phyloP scores from a whole-genome alignment of 129 eudicot species.

The Smallanthus sonchifolius region DNA sequence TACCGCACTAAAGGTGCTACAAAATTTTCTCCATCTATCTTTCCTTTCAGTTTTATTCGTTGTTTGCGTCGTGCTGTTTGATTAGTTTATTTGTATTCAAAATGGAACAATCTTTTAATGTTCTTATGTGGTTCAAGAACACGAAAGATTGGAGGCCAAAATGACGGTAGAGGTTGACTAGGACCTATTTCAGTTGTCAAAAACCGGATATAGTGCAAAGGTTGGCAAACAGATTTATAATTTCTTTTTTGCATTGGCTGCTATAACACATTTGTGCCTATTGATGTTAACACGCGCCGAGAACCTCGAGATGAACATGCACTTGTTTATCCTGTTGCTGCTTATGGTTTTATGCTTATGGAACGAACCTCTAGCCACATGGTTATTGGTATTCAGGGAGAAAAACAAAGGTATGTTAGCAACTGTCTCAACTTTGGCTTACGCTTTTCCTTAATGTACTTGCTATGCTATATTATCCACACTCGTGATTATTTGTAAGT shows the following conservation, averaged over 20 bases:
- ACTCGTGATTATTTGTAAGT: no score
- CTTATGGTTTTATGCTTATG: slow-evolving; percentile 85
- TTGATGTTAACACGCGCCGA: slow-evolving; percentile 69
- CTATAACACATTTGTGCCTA: slow-evolving; percentile 97
- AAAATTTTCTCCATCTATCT: slow-evolving; percentile 3
- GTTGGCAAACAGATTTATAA: slow-evolving; percentile 48
- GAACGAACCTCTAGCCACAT: slow-evolving; percentile 97
- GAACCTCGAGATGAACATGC: slow-evolving; percentile 99
- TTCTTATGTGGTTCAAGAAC: slow-evolving; percentile 40
- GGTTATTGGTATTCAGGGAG: slow-evolving; percentile 88
- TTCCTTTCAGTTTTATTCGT: background rate
- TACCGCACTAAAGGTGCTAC: slow-evolving; percentile 55
- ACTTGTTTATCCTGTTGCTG: slow-evolving; percentile 91
- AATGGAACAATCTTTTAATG: slow-evolving; percentile 1
- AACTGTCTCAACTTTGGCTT: slow-evolving; percentile 4
- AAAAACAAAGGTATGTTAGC: slow-evolving; percentile 61
- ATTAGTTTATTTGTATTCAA: background rate
- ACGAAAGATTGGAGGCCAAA: slow-evolving; percentile 79
- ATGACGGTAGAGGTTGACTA: slow-evolving; percentile 70
- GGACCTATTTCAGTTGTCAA: slow-evolving; percentile 46
- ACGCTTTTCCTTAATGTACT: background rate
- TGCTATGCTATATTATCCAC: background rate
- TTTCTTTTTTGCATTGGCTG: slow-evolving; percentile 88
- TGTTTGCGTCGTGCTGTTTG: background rate
- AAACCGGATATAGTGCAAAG: slow-evolving; percentile 36